Conservation (phyloP, 768 basidiomycete species). For the Kwoniella shandongensis region DNA sequence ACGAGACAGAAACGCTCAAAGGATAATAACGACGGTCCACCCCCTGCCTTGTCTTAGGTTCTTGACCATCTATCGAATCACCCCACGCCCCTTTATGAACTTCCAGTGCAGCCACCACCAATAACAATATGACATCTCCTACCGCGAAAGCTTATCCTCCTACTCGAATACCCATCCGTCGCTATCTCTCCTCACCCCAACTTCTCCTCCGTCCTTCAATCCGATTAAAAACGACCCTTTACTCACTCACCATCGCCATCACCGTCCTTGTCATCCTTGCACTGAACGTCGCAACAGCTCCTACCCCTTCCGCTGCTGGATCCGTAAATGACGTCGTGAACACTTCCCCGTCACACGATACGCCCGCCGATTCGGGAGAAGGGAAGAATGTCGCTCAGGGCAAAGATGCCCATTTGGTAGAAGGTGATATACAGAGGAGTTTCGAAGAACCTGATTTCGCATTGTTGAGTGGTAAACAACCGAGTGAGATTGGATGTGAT, state of each 20-base stretch:
- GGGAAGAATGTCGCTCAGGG: slow-evolving; percentile 38
- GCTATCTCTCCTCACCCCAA: slow-evolving; percentile 14
- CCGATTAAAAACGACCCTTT: slow-evolving; percentile 39
- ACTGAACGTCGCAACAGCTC: slow-evolving; percentile 30
- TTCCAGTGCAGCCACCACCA: background rate
- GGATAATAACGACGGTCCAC: no score
- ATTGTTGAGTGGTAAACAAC: slow-evolving; percentile 49
- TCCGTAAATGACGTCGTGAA: slow-evolving; percentile 17
- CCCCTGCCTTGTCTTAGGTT: no score
- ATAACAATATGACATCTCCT: slow-evolving; percentile 16
- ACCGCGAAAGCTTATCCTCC: slow-evolving; percentile 24
- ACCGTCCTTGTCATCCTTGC: slow-evolving; percentile 41
- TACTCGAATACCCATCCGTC: slow-evolving; percentile 2
- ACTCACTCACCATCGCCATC: slow-evolving; percentile 32
- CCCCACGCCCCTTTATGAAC: background rate
- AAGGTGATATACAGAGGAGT: slow-evolving; percentile 47
- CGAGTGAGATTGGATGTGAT: slow-evolving; percentile 52
- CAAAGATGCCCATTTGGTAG: slow-evolving; percentile 42
- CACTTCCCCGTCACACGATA: slow-evolving; percentile 32
- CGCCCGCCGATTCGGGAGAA: slow-evolving; percentile 42
- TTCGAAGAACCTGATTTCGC: slow-evolving; percentile 55
- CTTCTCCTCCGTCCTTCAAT: slow-evolving; percentile 36
- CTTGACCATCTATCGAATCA: background rate
- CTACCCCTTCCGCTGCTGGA: background rate
- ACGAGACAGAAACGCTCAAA: no score